These are phyloP conservation scores for Aspergillus campestris DNA, from an alignment of 495 filamentous ascomycete species.

Conservation along the genomic window DNA sequence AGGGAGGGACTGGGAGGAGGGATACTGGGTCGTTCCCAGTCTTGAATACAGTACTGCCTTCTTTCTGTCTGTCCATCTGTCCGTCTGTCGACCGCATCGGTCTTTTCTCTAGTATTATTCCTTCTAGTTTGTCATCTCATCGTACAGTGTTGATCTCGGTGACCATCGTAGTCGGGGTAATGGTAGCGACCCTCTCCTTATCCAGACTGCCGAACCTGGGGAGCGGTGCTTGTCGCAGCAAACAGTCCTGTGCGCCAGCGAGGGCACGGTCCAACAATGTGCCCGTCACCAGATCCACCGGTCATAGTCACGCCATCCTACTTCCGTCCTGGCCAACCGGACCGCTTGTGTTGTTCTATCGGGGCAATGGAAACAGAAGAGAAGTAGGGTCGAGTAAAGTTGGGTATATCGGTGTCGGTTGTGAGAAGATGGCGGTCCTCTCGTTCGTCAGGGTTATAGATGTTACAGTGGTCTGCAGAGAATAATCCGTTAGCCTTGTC, in stretches of 20 bases:
- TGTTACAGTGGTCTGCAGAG: conserved; percentile 29
- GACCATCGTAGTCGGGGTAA: no score
- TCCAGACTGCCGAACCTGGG: not conserved
- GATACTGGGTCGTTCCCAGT: no score
- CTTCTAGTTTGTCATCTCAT: no score
- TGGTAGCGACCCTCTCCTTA: not conserved
- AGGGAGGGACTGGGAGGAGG: no score
- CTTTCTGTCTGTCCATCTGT: no score
- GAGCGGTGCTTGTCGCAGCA: not conserved
- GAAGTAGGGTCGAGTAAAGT: not conserved
- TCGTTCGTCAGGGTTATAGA: not conserved
- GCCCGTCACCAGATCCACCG: no score
- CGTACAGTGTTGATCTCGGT: no score
- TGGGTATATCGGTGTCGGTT: not conserved
- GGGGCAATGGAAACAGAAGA: not conserved
- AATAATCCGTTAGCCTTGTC: conserved; percentile 2
- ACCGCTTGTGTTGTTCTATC: not conserved
- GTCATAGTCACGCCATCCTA: no score
- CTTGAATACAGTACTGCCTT: no score
- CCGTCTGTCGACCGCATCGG: no score
- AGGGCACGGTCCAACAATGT: not conserved
- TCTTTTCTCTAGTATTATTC: no score
- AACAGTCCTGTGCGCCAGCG: conserved; percentile 2
- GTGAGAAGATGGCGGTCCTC: not conserved
- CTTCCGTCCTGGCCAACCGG: no score